These are phyloP conservation scores for Dactylellina haptotyla DNA, from an alignment of 2,329 filamentous ascomycete genomes.

Conservation along the genomic window DNA sequence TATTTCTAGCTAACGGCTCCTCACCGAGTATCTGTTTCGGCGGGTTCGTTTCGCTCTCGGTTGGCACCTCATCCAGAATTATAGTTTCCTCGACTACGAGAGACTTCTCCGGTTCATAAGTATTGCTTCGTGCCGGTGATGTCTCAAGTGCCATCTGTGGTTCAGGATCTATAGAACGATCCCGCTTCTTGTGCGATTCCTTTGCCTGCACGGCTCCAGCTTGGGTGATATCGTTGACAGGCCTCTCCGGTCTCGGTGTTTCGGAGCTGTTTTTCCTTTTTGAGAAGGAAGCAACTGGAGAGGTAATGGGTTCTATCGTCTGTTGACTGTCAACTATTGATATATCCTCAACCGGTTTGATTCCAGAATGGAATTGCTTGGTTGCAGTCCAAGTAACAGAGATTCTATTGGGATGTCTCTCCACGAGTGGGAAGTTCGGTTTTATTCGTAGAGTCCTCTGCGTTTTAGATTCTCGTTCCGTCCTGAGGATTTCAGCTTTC, in stretches of 20 bases:
- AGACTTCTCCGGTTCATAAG: neutral
- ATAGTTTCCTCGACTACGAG: neutral
- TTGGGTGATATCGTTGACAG: too few species aligned
- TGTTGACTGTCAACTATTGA: conserved; percentile 43
- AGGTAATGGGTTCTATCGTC: conserved; percentile 1
- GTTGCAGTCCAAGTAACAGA: conserved; percentile 5
- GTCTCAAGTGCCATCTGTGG: conserved; percentile 2
- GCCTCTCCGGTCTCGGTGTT: neutral
- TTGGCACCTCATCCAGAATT: neutral
- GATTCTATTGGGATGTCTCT: conserved; percentile 1
- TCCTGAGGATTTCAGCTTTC: conserved; percentile 24
- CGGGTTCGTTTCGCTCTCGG: neutral
- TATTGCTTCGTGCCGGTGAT: neutral
- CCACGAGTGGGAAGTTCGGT: neutral
- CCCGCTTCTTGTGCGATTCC: too few species aligned
- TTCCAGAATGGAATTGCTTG: conserved; percentile 4
- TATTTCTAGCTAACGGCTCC: neutral
- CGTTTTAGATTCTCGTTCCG: conserved; percentile 6
- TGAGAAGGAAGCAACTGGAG: neutral
- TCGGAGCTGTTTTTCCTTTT: neutral
- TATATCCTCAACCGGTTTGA: conserved; percentile 8
- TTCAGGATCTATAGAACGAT: neutral
- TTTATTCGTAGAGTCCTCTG: neutral
- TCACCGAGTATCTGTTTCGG: neutral
- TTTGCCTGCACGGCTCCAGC: neutral